Evolutionary conservation across 2,329 filamentous ascomycete species (phyloP), one percentile per base, ranked within the genome.

Genomic region (Fusarium pseudocircinatum): DNA sequence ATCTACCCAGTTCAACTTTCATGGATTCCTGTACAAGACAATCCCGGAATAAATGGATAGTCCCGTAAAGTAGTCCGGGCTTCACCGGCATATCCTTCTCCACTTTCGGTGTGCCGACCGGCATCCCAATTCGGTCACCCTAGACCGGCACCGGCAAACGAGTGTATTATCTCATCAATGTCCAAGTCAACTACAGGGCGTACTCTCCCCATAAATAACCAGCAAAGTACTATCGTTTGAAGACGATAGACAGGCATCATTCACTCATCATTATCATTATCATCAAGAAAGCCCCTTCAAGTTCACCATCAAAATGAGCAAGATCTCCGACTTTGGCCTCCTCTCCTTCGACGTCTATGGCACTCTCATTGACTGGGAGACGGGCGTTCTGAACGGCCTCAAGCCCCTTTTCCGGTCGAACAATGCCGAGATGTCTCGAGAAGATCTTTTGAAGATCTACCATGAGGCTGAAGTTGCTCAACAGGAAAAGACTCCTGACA

Each of bases 291-390:
- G 11, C 16, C 16, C 13, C n/a, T 24, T 26, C 47, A 20, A 32
- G 8, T 24, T n/a, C 24, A 20, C 46, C 49, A 32, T 32, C 20
- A 67, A n/a, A 12, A 77, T 77, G 75, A 60, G 54, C 46, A 72
- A 43, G 24, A 65, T 77, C 18, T 74, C 75, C 18, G 71, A 78
- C 67, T 85, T 79, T 69, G 75, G 75, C 22, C 79, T 83, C 60
- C 87, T 94, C 54, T 91, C 89, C 74, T 95, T 96, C 82, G 93
- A 96, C 81, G 90, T 93, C 83, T 96, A 94, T 80, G 93, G 93
- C 79, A 96, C 94, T 1, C 86, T 96, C 4, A 90, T 95, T 63
- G 92, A 96, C 83, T 94, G 92, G 93, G 92, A 95, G 81, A 81
- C 84, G 6, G 92, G 92, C 56, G 87, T 94, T 60, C 79, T 89